A percentile compares a stretch with the other conserved stretches of the same genome.
phyloP scores from a whole-genome alignment of 2,329 filamentous ascomycete species.

The Emericellopsis cladophorae region DNA sequence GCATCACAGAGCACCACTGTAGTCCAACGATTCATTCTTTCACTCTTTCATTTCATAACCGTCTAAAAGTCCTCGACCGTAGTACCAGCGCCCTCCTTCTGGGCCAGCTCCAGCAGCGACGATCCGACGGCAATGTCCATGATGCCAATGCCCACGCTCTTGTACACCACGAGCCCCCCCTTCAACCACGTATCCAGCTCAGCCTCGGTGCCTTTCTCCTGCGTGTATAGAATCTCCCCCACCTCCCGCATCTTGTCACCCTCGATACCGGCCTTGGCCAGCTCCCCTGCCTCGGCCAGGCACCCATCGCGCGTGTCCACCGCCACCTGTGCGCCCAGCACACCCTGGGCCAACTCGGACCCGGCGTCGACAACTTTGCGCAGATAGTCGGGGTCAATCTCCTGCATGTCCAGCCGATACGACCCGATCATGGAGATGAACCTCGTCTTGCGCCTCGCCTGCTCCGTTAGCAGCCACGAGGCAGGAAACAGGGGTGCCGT shows the following conservation, averaged over 20 bases:
- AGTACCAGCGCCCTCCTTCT: not conserved
- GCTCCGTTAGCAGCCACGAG: conserved; percentile 7
- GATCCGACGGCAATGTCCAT: conserved; percentile 34
- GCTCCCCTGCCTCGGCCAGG: conserved; percentile 15
- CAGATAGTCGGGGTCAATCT: conserved; percentile 16
- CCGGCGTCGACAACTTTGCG: conserved; percentile 8
- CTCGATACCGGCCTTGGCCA: conserved; percentile 12
- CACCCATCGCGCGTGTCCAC: conserved; percentile 16
- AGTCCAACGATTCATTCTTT: too few relatives aligned
- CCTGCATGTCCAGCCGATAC: conserved; percentile 17
- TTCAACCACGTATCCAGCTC: conserved; percentile 44
- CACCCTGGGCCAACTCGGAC: not conserved
- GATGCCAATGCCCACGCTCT: conserved; percentile 54
- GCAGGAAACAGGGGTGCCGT: conserved; percentile 14
- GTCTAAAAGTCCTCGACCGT: not conserved
- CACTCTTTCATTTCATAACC: too few relatives aligned
- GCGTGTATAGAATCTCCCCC: conserved; percentile 45
- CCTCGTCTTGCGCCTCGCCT: conserved; percentile 9
- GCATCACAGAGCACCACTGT: too few relatives aligned
- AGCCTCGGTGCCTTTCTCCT: conserved; percentile 28
- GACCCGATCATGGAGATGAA: conserved; percentile 18
- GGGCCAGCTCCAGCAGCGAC: not conserved
- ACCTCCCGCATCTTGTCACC: conserved; percentile 19
- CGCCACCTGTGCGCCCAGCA: conserved; percentile 6
- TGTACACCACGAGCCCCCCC: conserved; percentile 54